A percentile compares a stretch with the other conserved stretches of the same genome.
phyloP scores from a whole-genome alignment of 1,139 yeast genomes.

The Pneumocystis wakefieldiae region DNA sequence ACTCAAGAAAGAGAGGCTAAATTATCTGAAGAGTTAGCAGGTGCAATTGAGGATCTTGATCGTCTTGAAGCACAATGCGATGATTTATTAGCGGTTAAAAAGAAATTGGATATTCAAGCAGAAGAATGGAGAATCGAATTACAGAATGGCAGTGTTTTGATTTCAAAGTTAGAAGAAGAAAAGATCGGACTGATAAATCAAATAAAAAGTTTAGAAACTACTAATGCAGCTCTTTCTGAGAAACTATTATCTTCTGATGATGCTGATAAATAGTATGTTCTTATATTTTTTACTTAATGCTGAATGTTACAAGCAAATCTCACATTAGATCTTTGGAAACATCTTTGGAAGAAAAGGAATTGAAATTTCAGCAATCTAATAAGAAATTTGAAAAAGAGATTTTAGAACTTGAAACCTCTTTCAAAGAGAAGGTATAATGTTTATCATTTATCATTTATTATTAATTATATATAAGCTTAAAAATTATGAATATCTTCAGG shows the following conservation, averaged over 20 bases:
- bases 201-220: background rate
- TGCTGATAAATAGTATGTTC: background rate
- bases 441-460: background rate
- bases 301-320: background rate
- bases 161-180: conserved; percentile 24
- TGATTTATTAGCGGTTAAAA: conserved; percentile 26
- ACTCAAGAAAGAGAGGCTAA: conserved; percentile 29
- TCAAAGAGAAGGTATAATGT: background rate
- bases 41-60: conserved; percentile 26
- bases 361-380: background rate
- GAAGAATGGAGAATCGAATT: conserved; percentile 23
- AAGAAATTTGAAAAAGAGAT: background rate
- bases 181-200: conserved; percentile 14
- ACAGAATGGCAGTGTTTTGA: conserved; percentile 23
- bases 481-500: background rate
- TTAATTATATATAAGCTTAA: background rate
- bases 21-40: conserved; percentile 27
- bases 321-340: background rate
- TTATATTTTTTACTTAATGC: background rate
- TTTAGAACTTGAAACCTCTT: background rate
- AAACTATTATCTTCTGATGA: background rate
- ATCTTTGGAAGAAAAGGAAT: background rate
- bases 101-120: conserved; percentile 23
- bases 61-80: conserved; percentile 27
- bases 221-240: background rate